A percentile compares a stretch with the other conserved stretches of the same genome.
phyloP scores from a whole-genome alignment of 2,329 filamentous ascomycete genomes.

The Botrytis fabae region DNA sequence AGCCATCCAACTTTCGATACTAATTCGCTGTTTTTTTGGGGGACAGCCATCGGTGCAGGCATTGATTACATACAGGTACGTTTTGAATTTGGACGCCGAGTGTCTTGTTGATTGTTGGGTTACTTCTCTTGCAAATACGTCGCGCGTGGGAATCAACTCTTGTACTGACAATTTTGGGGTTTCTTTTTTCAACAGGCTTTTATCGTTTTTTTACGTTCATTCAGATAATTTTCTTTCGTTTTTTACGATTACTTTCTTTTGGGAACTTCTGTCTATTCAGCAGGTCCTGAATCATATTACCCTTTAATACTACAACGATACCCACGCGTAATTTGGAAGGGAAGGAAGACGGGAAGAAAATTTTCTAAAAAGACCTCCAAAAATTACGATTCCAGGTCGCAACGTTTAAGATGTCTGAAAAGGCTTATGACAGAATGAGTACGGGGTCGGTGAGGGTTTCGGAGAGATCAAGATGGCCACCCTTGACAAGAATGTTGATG shows the following conservation, averaged over 20 bases:
- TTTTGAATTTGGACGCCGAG: slow-evolving; percentile 12
- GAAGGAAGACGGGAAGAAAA: slow-evolving; percentile 22
- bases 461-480: slow-evolving; percentile 79
- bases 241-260: slow-evolving; percentile 27
- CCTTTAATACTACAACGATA: slow-evolving; percentile 32
- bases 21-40: slow-evolving; percentile 29
- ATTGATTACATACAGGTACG: slow-evolving; percentile 41
- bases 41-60: slow-evolving; percentile 41
- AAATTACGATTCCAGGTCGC: slow-evolving; percentile 36
- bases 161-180: neutral
- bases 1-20: slow-evolving; percentile 30
- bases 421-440: slow-evolving; percentile 35
- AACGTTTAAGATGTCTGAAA: slow-evolving; percentile 31
- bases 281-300: slow-evolving; percentile 42
- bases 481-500: slow-evolving; percentile 77
- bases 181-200: slow-evolving; percentile 12
- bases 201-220: slow-evolving; percentile 15
- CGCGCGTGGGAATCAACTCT: neutral
- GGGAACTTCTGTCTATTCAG: slow-evolving; percentile 40
- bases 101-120: slow-evolving; percentile 27
- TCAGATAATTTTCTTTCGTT: slow-evolving; percentile 10
- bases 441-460: slow-evolving; percentile 49
- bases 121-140: slow-evolving; percentile 21
- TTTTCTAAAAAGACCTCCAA: slow-evolving; percentile 23
- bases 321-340: slow-evolving; percentile 30